Evolutionary conservation across 768 basidiomycete genomes (phyloP), one percentile per base, ranked within the genome.

Genomic region (Boletus eberwhitei): DNA sequence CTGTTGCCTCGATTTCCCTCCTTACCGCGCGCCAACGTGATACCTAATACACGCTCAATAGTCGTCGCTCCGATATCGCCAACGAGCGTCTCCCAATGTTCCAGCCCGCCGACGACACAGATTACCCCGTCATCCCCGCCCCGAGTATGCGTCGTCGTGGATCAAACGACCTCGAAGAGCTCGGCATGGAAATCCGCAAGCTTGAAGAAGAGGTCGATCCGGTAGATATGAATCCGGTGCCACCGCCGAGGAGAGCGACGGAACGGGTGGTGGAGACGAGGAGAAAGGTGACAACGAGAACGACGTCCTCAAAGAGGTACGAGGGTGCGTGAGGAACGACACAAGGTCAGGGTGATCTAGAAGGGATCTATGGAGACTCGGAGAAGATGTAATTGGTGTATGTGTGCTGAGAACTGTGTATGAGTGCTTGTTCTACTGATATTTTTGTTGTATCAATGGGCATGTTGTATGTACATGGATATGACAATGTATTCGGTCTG

Each of bases 71-170:
- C 35, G 89, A 91, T 71, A 63, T 86, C 24, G 75, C 77, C 45
- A 92, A 92, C 72, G 89, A 91, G 66, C 85, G 87, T 52, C 70
- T 92, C 19, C 90, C 89, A 3, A 71, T 75, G 52, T 82, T 82
- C 71, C 70, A 79, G 60, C 66, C 74, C 48, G 41, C 51, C 29
- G 55, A 64, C 40, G 46, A 59, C 59, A 59, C 53, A 40, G 64
- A 73, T 14, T 70, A 73, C 34, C 75, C 77, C 6, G 75, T 79
- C 51, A 84, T 84, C 64, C 77, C 86, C 1, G 81, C 79, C 16
- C 85, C 86, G 12, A 84, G 81, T 57, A 89, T 88, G 75, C 81
- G 81, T 36, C 71, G 72, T 17, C 72, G 72, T 17, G 64, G 64
- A 9, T 75, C 78, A 22, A 69, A 68, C 34, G 74, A 74, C 37